Evolutionary conservation across 306 rosid species (phyloP).

Genomic region (Oemleria cerasiformis): DNA sequence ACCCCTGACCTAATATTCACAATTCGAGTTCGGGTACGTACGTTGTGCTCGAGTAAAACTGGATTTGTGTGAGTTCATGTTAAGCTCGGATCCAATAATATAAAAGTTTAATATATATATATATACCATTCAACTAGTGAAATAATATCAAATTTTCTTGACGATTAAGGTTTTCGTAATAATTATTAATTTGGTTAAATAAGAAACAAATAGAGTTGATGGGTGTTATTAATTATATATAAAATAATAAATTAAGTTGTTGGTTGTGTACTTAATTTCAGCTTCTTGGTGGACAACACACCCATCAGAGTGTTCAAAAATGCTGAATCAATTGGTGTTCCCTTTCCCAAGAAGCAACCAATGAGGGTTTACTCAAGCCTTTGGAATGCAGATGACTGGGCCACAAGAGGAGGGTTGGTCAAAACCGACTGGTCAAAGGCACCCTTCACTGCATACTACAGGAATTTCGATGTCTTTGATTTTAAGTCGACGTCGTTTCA

Average conservation of each 20-base stretch:
- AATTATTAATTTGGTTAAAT: no score
- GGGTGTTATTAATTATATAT: no score
- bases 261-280: slow-evolving; percentile 14
- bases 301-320: slow-evolving; percentile 83
- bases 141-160: no score
- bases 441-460: slow-evolving; percentile 79
- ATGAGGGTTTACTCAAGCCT: slow-evolving; percentile 75
- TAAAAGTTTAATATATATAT: no score
- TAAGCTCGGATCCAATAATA: no score
- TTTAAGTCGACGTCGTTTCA: slow-evolving; percentile 7
- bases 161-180: no score
- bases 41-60: no score
- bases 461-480: slow-evolving; percentile 57
- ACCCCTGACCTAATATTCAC: no score
- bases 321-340: slow-evolving; percentile 56
- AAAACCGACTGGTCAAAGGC: slow-evolving; percentile 84
- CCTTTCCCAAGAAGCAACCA: slow-evolving; percentile 72
- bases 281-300: slow-evolving; percentile 69
- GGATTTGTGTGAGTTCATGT: no score
- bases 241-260: not conserved
- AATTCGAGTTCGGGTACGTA: no score
- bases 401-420: slow-evolving; percentile 79
- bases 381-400: slow-evolving; percentile 86
- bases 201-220: no score
- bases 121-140: no score